Evolutionary conservation across 1,284 basidiomycete species (phyloP).

Genomic region (Trichosporon sp.): DNA sequence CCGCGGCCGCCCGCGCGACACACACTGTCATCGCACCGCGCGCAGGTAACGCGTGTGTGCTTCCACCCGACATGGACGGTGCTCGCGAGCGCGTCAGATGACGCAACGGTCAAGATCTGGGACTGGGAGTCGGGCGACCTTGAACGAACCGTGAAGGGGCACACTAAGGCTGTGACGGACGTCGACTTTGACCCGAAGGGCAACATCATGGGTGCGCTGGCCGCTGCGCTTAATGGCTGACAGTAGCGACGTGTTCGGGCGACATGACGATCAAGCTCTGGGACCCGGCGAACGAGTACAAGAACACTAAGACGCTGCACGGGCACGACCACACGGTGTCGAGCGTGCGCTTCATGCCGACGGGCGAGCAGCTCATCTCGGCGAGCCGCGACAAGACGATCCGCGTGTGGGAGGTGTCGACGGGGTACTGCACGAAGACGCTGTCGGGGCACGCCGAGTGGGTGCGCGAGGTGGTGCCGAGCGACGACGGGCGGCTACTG

Average conservation of each 20-base stretch:
- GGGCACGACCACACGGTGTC: conserved; percentile 90
- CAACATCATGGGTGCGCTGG: conserved; percentile 63
- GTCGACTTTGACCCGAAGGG: conserved; percentile 84
- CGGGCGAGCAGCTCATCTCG: conserved; percentile 74
- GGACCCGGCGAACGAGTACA: conserved; percentile 84
- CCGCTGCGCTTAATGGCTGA: background rate
- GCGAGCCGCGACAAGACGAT: conserved; percentile 84
- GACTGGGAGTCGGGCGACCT: conserved; percentile 94
- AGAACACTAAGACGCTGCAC: conserved; percentile 76
- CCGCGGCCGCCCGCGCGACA: conserved; percentile 74
- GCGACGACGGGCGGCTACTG: conserved; percentile 68
- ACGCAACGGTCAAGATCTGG: conserved; percentile 85
- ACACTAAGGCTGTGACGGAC: conserved; percentile 82
- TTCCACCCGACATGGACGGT: conserved; percentile 84
- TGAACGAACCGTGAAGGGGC: conserved; percentile 84
- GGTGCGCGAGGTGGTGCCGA: conserved; percentile 65
- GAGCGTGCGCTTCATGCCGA: conserved; percentile 74
- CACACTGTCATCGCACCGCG: conserved; percentile 72
- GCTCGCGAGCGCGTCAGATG: conserved; percentile 78
- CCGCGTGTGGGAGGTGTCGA: conserved; percentile 76
- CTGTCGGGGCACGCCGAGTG: conserved; percentile 64
- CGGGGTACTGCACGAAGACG: conserved; percentile 67
- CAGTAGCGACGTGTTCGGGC: conserved; percentile 75
- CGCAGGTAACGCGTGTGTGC: conserved; percentile 68
- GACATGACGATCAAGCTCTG: conserved; percentile 88